Evolutionary conservation across 805 yeast species (phyloP), one percentile per base, ranked within the genome.

Genomic region (Starmerella gropengiesseri): DNA sequence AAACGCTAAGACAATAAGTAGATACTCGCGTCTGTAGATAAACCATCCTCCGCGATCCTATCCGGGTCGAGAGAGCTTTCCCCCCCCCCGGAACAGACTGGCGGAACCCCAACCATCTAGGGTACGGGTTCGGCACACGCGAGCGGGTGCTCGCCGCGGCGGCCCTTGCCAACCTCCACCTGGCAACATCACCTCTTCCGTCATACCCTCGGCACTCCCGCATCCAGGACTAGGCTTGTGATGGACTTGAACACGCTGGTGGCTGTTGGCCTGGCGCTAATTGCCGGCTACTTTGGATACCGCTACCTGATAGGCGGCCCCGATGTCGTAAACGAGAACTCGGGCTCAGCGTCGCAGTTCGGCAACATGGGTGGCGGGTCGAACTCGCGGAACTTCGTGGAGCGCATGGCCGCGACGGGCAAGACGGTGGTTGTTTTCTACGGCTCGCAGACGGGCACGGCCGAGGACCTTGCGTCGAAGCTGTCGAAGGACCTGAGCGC

Each of bases 401-500:
- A 56, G 37, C 53, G 47, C 34, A 54, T 89, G 52, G 65, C 66
- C 39, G 65, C 66, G 29, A 77, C 77, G 55, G 70, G 73, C 48
- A 87, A 89, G 64, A 79, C 81, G 50, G 80, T 82, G 28, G 66
- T 86, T 33, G 79, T 91, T 3, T 72, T 91, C 47, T 91, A 73
- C 60, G 97, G 95, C 14, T 87, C 97, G 12, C 99, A 91, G 65
- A 91, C 98, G 5, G 98, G 98, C 50, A 91, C 98, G 14, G 95
- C 97, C 33, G 98, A 91, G 65, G 98, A 91, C 58, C 89, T 86
- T 56, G 94, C 96, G 16, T 74, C 80, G 54, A 83, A 89, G 59
- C 78, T 86, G 53, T 77, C 94, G 37, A 86, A 87, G 59, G 98
- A 91, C 60, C 75, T 89, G 55, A 75, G 77, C 53, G 69, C 93